Evolutionary conservation across 148 eudicot species (phyloP).

Genomic region (Tetragonia tetragonoides): DNA sequence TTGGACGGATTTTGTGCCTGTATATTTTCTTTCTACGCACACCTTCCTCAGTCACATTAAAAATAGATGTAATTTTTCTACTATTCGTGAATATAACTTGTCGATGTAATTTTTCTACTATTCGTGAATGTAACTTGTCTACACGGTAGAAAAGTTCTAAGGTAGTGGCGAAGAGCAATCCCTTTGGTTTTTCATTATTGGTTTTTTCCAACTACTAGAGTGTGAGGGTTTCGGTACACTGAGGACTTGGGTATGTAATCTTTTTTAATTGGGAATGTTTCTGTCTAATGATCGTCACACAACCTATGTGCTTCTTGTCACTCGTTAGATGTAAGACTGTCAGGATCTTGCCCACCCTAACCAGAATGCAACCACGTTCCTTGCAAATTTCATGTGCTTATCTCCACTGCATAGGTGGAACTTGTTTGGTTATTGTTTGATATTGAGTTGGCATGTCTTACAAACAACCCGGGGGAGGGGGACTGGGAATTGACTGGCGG

Average conservation of each 20-base stretch:
- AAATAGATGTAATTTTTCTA: neutral
- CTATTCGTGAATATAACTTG: neutral
- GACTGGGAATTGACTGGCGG: no score
- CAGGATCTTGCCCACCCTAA: neutral
- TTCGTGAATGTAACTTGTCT: neutral
- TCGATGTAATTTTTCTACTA: neutral
- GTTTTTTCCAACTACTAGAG: neutral
- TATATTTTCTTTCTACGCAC: neutral
- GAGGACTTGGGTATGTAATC: no score
- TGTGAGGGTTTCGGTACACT: neutral
- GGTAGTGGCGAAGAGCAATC: neutral
- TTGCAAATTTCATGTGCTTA: neutral
- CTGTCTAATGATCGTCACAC: neutral
- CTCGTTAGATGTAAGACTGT: neutral
- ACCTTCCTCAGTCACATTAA: neutral
- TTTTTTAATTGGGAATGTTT: neutral
- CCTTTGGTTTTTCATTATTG: neutral
- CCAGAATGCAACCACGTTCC: no score
- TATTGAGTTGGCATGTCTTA: neutral
- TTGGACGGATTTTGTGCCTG: slow-evolving; percentile 6
- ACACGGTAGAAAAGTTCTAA: neutral
- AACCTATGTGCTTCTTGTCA: neutral
- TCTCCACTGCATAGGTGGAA: neutral
- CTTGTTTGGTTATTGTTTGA: neutral
- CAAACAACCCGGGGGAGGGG: neutral